Base-by-base conservation (phyloP, 2,329 filamentous ascomycete species). In the Penicillium crustosum region DNA sequence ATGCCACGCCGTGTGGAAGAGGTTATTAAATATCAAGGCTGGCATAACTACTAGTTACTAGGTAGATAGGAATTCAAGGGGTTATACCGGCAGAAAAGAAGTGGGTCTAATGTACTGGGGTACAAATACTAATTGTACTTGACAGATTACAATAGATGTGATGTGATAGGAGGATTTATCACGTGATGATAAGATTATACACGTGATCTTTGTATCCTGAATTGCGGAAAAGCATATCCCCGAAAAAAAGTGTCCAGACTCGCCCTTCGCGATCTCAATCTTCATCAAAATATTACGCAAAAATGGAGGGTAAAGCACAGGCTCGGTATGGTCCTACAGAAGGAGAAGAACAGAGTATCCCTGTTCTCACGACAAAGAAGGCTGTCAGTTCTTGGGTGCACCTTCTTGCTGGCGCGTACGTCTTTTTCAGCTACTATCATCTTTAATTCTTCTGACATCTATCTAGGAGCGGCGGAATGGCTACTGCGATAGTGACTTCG, bases 401-500 rank as follows among this genome's bases (percentile, higher is more conserved):
- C 55, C 54, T 73, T 39, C 58, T 73, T 53, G 71, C 71, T 50
- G 71, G 71, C 67, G 71, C 71, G 71, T 73, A 67, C 66, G 71
- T 66, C n/a, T 53, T 53, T 53, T 33, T 43, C 41, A 45, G n/a
- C 31, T 36, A 21, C 17, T 33, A 55, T 36, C 35, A 39, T 55
- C 55, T 53, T 35, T 38, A 35, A 55, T 44, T 9, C 31, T 39
- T 43, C 50, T 56, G 35, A 41, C 39, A 52, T 51, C 13, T 39
- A 6, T 51, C 17, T 47, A 72, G 70, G 61, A 64, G 64, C 57
- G 92, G 91, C 54, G 93, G 93, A 43, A 90, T 96, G 70, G 91
- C 90, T 35, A 95, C 91, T 12, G 93, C 93, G 53, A 83, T 97
- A 52, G 89, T 96, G 60, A 96, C 93, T 51, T 97, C 93, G 73